A percentile compares a stretch with the other conserved stretches of the same genome.
These are phyloP conservation scores for Poa pratensis DNA, from an alignment of 176 grass and related monocot genomes.

Conservation along the genomic window DNA sequence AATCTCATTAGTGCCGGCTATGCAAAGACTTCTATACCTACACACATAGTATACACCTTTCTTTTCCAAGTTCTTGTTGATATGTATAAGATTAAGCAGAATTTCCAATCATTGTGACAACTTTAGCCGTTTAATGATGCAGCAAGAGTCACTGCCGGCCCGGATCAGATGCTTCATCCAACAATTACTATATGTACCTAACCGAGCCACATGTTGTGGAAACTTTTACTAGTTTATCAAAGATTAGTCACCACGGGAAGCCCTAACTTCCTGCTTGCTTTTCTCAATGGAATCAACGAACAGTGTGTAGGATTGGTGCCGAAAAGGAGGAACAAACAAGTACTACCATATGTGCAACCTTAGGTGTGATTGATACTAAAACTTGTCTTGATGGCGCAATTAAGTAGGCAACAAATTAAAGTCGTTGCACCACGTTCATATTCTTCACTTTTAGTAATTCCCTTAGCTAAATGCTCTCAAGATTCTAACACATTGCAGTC, in stretches of 20 bases:
- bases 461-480: slow-evolving; percentile 37
- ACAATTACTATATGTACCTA: slow-evolving; percentile 21
- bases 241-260: slow-evolving; percentile 37
- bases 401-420: slow-evolving; percentile 48
- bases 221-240: slow-evolving; percentile 42
- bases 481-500: slow-evolving; percentile 47
- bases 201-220: slow-evolving; percentile 42
- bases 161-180: slow-evolving; percentile 50
- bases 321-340: slow-evolving; percentile 42
- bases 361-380: slow-evolving; percentile 41
- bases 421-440: slow-evolving; percentile 41
- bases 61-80: slow-evolving; percentile 33
- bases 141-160: slow-evolving; percentile 11
- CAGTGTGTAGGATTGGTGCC: slow-evolving; percentile 22
- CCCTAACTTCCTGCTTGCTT: slow-evolving; percentile 41
- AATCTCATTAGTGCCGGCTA: slow-evolving; percentile 1
- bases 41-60: slow-evolving; percentile 17
- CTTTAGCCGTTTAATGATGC: slow-evolving; percentile 27
- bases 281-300: slow-evolving; percentile 38
- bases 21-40: slow-evolving; percentile 34
- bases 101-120: slow-evolving; percentile 49
- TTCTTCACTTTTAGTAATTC: slow-evolving; percentile 48
- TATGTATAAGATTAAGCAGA: slow-evolving; percentile 30
- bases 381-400: slow-evolving; percentile 36
- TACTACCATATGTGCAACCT: slow-evolving; percentile 19